Conservation (phyloP, 2,329 filamentous ascomycete genomes). For the Sclerotinia minor region DNA sequence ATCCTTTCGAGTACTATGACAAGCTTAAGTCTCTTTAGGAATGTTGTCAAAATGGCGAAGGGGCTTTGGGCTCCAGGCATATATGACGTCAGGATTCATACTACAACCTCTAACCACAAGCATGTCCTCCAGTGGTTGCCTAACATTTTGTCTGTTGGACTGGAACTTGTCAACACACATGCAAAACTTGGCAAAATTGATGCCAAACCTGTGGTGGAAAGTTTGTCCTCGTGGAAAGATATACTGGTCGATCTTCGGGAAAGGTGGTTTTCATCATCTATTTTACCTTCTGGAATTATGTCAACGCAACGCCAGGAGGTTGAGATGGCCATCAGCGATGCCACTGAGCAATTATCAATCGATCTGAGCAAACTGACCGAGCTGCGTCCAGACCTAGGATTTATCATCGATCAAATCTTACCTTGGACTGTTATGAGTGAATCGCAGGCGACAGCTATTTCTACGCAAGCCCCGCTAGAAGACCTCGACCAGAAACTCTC, state of each 20-base stretch:
- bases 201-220: constrained; percentile 48
- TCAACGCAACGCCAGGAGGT: constrained; percentile 43
- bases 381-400: constrained; percentile 59
- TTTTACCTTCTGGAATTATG: constrained; percentile 54
- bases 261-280: constrained; percentile 47
- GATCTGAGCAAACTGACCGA: constrained; percentile 47
- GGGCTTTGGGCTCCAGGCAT: constrained; percentile 47
- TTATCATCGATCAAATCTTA: constrained; percentile 64
- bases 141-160: constrained; percentile 64
- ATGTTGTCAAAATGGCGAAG: constrained; percentile 32
- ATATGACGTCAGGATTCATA: constrained; percentile 31
- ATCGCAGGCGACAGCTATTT: constrained; percentile 24
- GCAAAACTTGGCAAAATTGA: constrained; percentile 58
- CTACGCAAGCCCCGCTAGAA: constrained; percentile 33
- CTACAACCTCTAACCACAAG: constrained; percentile 35
- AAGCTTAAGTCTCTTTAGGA: constrained; percentile 32
- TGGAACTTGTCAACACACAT: constrained; percentile 65
- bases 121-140: constrained; percentile 59
- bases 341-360: constrained; percentile 27
- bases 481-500: constrained; percentile 60
- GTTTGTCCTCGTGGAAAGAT: constrained; percentile 53
- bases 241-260: constrained; percentile 49
- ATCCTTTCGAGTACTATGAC: constrained; percentile 31
- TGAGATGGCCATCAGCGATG: constrained; percentile 29
- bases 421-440: constrained; percentile 57